Evolutionary conservation across 805 yeast species (phyloP), one percentile per base, ranked within the genome.

Genomic region (Metschnikowia henanensis): DNA sequence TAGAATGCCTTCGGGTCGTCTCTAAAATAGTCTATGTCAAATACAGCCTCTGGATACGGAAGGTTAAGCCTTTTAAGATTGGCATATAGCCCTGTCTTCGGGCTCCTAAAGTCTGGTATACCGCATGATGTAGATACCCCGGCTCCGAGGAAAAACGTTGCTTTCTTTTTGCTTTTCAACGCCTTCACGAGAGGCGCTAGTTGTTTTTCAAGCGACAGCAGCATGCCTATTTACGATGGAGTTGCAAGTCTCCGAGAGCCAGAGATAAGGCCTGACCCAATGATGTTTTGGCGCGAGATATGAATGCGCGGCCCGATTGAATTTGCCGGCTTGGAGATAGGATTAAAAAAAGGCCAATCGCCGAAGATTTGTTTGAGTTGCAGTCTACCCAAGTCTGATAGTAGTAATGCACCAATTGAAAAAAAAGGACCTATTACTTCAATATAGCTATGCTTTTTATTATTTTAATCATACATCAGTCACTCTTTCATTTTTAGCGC

Each of bases 21-120:
- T 35, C 75, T 67, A 64, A 89, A 88, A 60, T 79, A 92, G 16
- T 83, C 91, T 32, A 92, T 83, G 59, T 91, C 97, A 61, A 92
- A 92, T 1, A 92, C 97, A 0, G 97, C 97, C 60, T 92, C 99
- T 0, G 97, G 94, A 60, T 80, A 90, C 5, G 98, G 98, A 37
- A 92, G 68, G 28, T 87, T 75, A 30, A 91, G 71, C 50, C 80
- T 74, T 17, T 84, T 73, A 39, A 92, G 69, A 60, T 92, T 92
- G 50, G 90, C 79, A 57, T 92, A 92, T 6, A 92, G 74, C 0
- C 95, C 95, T 1, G 98, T 92, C 33, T 80, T 77, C 1, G 97
- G 97, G 16, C 95, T 82, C 53, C 98, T 73, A 62, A 92, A 92
- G 62, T 92, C 99, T 0, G 98, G 99, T 35, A 91, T 92, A 0